A percentile compares a stretch with the other conserved stretches of the same genome.
Conservation (phyloP, 2,329 filamentous ascomycete species). For the Xylaria sp. region DNA sequence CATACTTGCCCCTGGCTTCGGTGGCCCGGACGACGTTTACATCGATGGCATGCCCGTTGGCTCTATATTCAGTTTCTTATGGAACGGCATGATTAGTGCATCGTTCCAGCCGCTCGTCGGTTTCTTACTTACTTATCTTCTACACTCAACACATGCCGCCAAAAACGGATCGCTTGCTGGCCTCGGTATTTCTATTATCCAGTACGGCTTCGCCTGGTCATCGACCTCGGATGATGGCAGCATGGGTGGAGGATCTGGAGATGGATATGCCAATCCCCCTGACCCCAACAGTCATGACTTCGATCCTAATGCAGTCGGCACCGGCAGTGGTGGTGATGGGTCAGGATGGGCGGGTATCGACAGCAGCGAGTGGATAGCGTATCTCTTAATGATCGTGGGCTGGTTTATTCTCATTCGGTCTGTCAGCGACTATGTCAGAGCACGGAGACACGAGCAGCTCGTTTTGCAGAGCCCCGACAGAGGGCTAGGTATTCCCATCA, state of each 20-base stretch:
- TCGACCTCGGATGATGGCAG: constrained; percentile 58
- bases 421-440: constrained; percentile 89
- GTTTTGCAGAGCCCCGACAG: constrained; percentile 93
- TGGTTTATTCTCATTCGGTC: constrained; percentile 98
- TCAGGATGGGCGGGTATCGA: constrained; percentile 68
- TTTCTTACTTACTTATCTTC: constrained; percentile 95
- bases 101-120: constrained; percentile 92
- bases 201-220: constrained; percentile 91
- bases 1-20: constrained; percentile 90
- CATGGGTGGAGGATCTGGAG: constrained; percentile 60
- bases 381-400: constrained; percentile 93
- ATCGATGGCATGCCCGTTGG: constrained; percentile 95
- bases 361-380: constrained; percentile 88
- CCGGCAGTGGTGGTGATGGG: constrained; percentile 51
- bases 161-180: constrained; percentile 97
- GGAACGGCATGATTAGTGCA: constrained; percentile 97
- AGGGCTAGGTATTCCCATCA: constrained; percentile 83
- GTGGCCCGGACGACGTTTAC: constrained; percentile 93
- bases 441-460: constrained; percentile 89
- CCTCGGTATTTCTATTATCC: constrained; percentile 92
- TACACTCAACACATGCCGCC: constrained; percentile 97
- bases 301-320: constrained; percentile 73
- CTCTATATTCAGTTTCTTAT: constrained; percentile 86
- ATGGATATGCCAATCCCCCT: constrained; percentile 75
- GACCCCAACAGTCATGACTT: constrained; percentile 94